Base-by-base conservation (phyloP, 2,329 filamentous ascomycete species). In the Trichophyton rubrum region DNA sequence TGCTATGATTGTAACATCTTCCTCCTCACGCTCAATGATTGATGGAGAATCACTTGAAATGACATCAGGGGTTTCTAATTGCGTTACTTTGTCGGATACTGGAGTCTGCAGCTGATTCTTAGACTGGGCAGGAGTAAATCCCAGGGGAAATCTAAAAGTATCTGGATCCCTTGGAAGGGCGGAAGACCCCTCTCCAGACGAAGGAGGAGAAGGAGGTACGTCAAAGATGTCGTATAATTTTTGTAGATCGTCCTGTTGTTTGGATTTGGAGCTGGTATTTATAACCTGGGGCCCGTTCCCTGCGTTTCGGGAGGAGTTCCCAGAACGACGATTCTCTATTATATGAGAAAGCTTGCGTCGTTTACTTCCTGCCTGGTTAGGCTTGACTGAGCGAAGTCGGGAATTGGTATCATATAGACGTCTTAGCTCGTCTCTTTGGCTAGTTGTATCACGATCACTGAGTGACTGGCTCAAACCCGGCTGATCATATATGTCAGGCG, bases 131-230 rank as follows among this genome's bases (percentile, higher is more conserved):
- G 71, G 69, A 5, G 68, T 69, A 41, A 72, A 69, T 1, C 68
- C 73, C 27, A 61, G 69, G 30, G 75, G 74, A 40, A 74, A 72
- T 3, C 69, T 71, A 56, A 77, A 75, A 17, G 64, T 67, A 33
- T 67, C 66, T 22, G 64, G 62, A 20, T 56, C 60, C 33, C 64
- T 64, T n/a, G 57, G 30, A 47, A 33, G 41, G 15, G 55, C 59
- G 1, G 72, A 72, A 17, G 71, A 71, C 1, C 64, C 61, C 60
- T 67, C 72, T 3, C 69, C 70, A 35, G 75, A 74, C 17, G 67
- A 67, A 35, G 76, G 74, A 15, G 77, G 75, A 24, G 75, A 78
- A 33, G 67, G 69, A 5, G 68, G 69, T 24, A 74, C 62, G 61
- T 77, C 70, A 49, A 70, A 72, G 3, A 71, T 61, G 56, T 27